phyloP scores from a whole-genome alignment of 257 asterid genomes.

The Hygrophila difformis region DNA sequence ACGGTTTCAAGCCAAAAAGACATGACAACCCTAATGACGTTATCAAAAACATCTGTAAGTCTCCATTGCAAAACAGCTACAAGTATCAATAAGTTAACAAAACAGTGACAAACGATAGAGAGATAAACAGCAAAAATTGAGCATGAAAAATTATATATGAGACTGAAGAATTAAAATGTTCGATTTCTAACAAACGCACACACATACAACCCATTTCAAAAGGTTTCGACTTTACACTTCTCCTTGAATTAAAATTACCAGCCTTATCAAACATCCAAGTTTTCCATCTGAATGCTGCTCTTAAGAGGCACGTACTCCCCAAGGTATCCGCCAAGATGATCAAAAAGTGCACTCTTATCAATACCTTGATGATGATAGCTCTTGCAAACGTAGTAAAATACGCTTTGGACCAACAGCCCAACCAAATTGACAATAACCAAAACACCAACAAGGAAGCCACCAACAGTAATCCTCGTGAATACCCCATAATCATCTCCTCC shows the following conservation, averaged over 20 bases:
- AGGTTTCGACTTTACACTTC: constrained; percentile 13
- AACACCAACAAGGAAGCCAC: constrained; percentile 84
- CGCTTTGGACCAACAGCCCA: constrained; percentile 88
- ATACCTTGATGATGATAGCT: constrained; percentile 87
- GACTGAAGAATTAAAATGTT: too few species aligned
- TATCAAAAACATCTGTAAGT: too few species aligned
- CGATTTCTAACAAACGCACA: constrained; percentile 10
- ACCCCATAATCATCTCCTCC: constrained; percentile 66
- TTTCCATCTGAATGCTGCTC: constrained; percentile 95
- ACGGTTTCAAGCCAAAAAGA: too few species aligned
- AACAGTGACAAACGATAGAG: neutral
- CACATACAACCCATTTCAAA: constrained; percentile 9
- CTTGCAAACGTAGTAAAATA: constrained; percentile 91
- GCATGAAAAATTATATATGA: neutral
- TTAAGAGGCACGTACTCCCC: constrained; percentile 96
- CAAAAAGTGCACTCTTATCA: constrained; percentile 73
- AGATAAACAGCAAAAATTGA: neutral
- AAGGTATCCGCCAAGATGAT: constrained; percentile 95
- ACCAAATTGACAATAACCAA: constrained; percentile 78
- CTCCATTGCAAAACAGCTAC: neutral
- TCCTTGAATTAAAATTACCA: constrained; percentile 13
- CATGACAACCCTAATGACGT: too few species aligned
- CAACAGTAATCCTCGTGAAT: constrained; percentile 57
- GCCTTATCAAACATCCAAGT: constrained; percentile 49
- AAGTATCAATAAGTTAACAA: neutral